Percentiles rank a stretch among this genome's conserved stretches.
phyloP scores from a whole-genome alignment of 305 asterid species.

The Stenogyne calaminthoides region DNA sequence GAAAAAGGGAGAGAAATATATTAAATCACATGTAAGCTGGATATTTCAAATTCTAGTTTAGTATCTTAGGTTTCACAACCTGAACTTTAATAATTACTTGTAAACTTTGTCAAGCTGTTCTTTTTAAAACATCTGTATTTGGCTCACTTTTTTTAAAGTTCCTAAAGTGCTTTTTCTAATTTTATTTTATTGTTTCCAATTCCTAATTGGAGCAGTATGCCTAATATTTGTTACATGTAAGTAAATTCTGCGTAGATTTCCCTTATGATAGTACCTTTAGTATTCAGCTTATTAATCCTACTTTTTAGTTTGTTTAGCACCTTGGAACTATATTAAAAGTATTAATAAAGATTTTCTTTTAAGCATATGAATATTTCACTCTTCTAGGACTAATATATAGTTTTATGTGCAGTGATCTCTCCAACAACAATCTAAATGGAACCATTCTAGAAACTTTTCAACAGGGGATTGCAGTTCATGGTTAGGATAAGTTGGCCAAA shows the following conservation, averaged over 20 bases:
- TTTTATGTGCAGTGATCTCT: constrained; percentile 58
- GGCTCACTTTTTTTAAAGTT: too few relatives aligned
- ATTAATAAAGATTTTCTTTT: not conserved
- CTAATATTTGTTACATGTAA: constrained; percentile 65
- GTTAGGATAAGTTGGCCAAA: too few relatives aligned
- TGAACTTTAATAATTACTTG: too few relatives aligned
- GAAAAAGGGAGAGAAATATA: too few relatives aligned
- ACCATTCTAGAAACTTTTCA: constrained; percentile 62
- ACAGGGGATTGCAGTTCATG: too few relatives aligned
- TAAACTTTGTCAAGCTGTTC: too few relatives aligned
- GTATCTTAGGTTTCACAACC: too few relatives aligned
- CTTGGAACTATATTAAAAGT: not conserved
- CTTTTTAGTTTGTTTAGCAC: not conserved
- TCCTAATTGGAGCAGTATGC: constrained; percentile 68
- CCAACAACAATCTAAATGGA: constrained; percentile 72
- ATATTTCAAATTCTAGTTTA: too few relatives aligned
- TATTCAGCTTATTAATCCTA: not conserved
- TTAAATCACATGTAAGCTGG: too few relatives aligned
- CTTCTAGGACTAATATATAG: constrained; percentile 27
- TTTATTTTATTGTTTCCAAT: constrained; percentile 4
- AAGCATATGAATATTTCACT: not conserved
- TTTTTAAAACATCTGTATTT: too few relatives aligned
- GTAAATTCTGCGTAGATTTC: constrained; percentile 24
- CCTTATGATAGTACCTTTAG: not conserved
- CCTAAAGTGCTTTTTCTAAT: too few relatives aligned